Evolutionary conservation across 2,329 filamentous ascomycete genomes (phyloP).

Genomic region (Pseudopyricularia cyperi): DNA sequence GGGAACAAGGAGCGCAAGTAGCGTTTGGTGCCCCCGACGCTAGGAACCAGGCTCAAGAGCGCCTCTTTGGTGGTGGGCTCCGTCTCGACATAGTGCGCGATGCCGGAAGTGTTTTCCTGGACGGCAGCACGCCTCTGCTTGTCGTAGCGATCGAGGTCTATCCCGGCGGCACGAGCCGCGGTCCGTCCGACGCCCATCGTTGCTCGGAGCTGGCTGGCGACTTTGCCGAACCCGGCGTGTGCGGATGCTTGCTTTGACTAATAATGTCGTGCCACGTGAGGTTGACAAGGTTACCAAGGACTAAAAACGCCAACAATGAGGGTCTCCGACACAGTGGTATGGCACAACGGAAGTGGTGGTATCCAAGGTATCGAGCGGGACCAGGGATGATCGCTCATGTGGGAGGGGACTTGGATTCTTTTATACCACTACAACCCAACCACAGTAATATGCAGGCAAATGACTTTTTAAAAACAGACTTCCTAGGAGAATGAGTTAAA

Average conservation of each 20-base stretch:
- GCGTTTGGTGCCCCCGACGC: constrained; percentile 30
- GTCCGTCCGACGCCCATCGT: constrained; percentile 1
- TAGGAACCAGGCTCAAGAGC: constrained; percentile 51
- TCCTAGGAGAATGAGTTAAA: too few relatives aligned
- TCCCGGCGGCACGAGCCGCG: constrained; percentile 2
- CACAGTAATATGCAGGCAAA: too few relatives aligned
- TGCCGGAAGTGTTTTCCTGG: constrained; percentile 15
- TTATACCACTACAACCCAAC: too few relatives aligned
- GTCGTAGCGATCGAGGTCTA: constrained; percentile 2
- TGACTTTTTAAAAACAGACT: too few relatives aligned
- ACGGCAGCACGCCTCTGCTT: constrained; percentile 1
- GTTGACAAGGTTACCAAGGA: too few relatives aligned
- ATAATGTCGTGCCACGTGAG: not conserved
- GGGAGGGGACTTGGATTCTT: too few relatives aligned
- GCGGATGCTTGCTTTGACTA: not conserved
- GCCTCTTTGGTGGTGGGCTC: constrained; percentile 67
- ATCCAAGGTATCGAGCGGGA: too few relatives aligned
- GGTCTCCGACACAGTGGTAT: too few relatives aligned
- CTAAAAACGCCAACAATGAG: too few relatives aligned
- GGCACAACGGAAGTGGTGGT: too few relatives aligned
- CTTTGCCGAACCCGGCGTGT: not conserved
- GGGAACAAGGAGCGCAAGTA: constrained; percentile 72
- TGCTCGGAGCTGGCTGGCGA: not conserved
- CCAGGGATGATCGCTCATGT: too few relatives aligned
- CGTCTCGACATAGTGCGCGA: constrained; percentile 45